phyloP scores from a whole-genome alignment of 257 asterid genomes.

The Echium plantagineum region DNA sequence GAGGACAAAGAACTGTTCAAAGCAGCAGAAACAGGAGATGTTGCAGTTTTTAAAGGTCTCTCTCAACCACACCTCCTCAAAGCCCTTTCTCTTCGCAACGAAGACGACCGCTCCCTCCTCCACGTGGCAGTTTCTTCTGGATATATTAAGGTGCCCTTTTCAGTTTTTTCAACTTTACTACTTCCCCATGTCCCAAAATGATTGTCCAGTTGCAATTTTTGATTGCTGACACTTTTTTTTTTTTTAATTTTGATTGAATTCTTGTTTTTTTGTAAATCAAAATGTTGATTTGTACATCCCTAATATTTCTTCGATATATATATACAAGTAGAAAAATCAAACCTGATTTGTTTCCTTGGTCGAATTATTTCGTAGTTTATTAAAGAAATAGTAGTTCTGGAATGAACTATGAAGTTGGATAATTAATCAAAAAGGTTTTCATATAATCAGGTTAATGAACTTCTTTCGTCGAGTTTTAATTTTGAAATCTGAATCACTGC shows the following conservation, averaged over 20 bases:
- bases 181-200: too few relatives aligned
- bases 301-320: too few relatives aligned
- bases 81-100: conserved; percentile 61
- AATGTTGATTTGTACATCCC: too few relatives aligned
- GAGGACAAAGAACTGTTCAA: conserved; percentile 43
- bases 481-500: not conserved
- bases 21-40: conserved; percentile 71
- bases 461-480: not conserved
- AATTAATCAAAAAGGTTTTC: too few relatives aligned
- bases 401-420: too few relatives aligned
- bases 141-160: conserved; percentile 33
- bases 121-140: conserved; percentile 87
- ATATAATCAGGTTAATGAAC: not conserved
- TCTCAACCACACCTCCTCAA: conserved; percentile 40
- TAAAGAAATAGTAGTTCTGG: too few relatives aligned
- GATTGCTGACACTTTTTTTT: too few relatives aligned
- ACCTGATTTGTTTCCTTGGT: too few relatives aligned
- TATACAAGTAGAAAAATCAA: too few relatives aligned
- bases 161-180: not conserved
- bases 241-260: too few relatives aligned
- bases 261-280: too few relatives aligned
- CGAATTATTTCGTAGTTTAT: too few relatives aligned
- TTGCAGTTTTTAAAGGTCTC: conserved; percentile 48
- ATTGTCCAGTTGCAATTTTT: not conserved
- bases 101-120: conserved; percentile 81